These are phyloP conservation scores for Ogataea ramenticola DNA, from an alignment of 805 yeast species.

Conservation along the genomic window DNA sequence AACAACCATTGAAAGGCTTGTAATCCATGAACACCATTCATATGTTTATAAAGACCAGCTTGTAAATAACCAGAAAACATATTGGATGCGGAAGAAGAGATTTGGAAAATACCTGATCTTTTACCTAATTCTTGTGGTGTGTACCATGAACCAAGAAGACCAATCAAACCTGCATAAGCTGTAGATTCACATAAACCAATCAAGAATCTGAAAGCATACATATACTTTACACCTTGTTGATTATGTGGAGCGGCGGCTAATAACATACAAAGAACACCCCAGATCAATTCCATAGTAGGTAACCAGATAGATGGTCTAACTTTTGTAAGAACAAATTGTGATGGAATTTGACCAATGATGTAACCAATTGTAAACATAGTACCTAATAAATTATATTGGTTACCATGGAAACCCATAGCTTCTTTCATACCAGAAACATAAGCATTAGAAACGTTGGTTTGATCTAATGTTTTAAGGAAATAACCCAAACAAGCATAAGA, in stretches of 20 bases:
- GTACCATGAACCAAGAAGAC: constrained; percentile 51
- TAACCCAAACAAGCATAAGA: constrained; percentile 43
- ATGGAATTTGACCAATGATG: constrained; percentile 17
- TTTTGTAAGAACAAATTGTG: constrained; percentile 8
- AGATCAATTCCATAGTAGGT: constrained; percentile 12
- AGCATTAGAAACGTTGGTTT: constrained; percentile 54
- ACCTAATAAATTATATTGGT: constrained; percentile 26
- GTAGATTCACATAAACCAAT: constrained; percentile 63
- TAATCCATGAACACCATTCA: constrained; percentile 42
- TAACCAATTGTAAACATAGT: constrained; percentile 30
- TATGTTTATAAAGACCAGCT: constrained; percentile 38
- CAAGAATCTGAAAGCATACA: constrained; percentile 56
- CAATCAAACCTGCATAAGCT: constrained; percentile 53
- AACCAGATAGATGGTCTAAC: constrained; percentile 8
- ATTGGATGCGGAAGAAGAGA: constrained; percentile 54
- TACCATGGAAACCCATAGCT: constrained; percentile 49
- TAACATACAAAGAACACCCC: constrained; percentile 12
- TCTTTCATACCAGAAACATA: constrained; percentile 58
- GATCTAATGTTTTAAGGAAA: constrained; percentile 64
- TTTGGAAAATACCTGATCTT: constrained; percentile 52
- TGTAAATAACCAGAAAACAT: constrained; percentile 56
- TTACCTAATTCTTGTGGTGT: constrained; percentile 47
- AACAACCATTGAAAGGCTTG: constrained; percentile 66
- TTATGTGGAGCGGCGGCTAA: constrained; percentile 8
- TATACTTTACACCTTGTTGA: constrained; percentile 35